Percentiles rank a stretch among this genome's conserved stretches.
phyloP scores from a whole-genome alignment of 805 yeast genomes.

The Wickerhamiella nectarea region DNA sequence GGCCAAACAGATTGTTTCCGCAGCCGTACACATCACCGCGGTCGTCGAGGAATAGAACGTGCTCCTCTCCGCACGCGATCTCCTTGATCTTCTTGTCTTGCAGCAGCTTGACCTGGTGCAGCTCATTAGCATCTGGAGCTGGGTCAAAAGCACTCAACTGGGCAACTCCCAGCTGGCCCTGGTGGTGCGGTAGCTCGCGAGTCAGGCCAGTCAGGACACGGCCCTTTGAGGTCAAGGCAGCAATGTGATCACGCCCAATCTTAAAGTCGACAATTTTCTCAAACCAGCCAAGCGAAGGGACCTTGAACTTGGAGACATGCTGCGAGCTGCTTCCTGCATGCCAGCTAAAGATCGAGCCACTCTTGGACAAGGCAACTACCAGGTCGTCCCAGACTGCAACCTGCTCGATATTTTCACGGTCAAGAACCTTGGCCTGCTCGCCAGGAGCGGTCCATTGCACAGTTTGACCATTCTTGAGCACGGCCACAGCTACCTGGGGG shows the following conservation, averaged over 20 bases:
- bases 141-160: slow-evolving; percentile 48
- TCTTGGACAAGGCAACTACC: slow-evolving; percentile 31
- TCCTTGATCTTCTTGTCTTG: slow-evolving; percentile 39
- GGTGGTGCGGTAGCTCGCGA: slow-evolving; percentile 22
- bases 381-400: slow-evolving; percentile 24
- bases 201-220: slow-evolving; percentile 52
- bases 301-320: slow-evolving; percentile 9
- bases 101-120: slow-evolving; percentile 45
- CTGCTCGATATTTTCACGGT: slow-evolving; percentile 32
- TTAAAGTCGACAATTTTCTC: slow-evolving; percentile 42
- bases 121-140: slow-evolving; percentile 36
- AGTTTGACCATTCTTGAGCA: slow-evolving; percentile 56
- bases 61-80: slow-evolving; percentile 62
- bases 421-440: slow-evolving; percentile 29
- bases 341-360: slow-evolving; percentile 28
- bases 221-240: slow-evolving; percentile 47
- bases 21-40: slow-evolving; percentile 67
- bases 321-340: slow-evolving; percentile 5
- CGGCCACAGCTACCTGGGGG: slow-evolving; percentile 36
- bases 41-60: slow-evolving; percentile 55
- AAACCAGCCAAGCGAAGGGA: slow-evolving; percentile 25
- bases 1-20: slow-evolving; percentile 80
- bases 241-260: slow-evolving; percentile 56
- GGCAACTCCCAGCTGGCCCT: slow-evolving; percentile 82
- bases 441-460: slow-evolving; percentile 43